Conservation (phyloP, 208 protist species). For the Zelonia costaricensis region DNA sequence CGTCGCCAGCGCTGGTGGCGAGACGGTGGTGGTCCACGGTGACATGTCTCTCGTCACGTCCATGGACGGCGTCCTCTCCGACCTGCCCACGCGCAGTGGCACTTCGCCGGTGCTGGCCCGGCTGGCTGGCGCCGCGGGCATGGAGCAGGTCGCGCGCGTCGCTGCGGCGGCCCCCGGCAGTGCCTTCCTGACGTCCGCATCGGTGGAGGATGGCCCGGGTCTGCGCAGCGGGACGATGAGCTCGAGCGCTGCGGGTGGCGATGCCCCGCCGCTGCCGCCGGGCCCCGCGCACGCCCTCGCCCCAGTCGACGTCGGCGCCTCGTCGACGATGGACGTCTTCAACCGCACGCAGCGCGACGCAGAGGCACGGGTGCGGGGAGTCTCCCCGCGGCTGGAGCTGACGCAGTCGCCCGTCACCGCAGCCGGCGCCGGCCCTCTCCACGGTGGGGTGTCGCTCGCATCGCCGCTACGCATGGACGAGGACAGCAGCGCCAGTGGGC, state of each 20-base stretch:
- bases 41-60: too few species aligned
- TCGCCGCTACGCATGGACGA: background rate
- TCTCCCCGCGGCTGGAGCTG: background rate
- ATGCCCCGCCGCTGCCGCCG: constrained; percentile 25
- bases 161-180: too few species aligned
- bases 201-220: too few species aligned
- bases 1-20: too few species aligned
- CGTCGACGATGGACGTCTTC: constrained; percentile 25
- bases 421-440: background rate
- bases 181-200: too few species aligned
- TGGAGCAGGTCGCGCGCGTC: too few species aligned
- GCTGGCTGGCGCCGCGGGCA: too few species aligned
- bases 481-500: background rate
- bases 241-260: constrained; percentile 27
- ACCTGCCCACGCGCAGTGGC: too few species aligned
- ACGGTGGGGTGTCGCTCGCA: background rate
- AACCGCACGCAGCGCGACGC: constrained; percentile 3
- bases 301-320: constrained; percentile 21
- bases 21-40: too few species aligned
- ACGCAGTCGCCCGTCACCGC: background rate
- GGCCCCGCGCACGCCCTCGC: constrained; percentile 14
- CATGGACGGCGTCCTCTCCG: too few species aligned
- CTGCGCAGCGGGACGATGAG: too few species aligned
- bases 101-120: too few species aligned
- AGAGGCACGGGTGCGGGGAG: background rate